These are phyloP conservation scores for Houttuynia cordata DNA, from an alignment of 164 flowering plant species.

Conservation along the genomic window DNA sequence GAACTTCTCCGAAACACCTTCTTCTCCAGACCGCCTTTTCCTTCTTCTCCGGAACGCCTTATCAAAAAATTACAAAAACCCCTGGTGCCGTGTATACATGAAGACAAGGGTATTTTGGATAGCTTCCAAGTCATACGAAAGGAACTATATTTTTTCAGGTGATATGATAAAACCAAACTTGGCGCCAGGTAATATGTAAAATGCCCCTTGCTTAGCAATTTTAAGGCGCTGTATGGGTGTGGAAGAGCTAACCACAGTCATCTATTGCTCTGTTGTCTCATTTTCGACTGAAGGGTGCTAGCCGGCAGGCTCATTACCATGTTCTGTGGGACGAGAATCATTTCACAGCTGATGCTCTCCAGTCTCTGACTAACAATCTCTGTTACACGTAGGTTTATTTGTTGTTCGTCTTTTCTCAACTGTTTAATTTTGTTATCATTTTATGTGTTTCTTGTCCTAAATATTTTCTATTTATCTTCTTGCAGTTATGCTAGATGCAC, in stretches of 20 bases:
- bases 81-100: no score
- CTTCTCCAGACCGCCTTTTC: no score
- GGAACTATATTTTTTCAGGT: no score
- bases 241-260: not conserved
- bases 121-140: no score
- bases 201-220: no score
- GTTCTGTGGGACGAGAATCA: conserved; percentile 49
- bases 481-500: conserved; percentile 81
- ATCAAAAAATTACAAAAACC: no score
- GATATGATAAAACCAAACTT: no score
- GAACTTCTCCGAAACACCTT: no score
- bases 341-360: conserved; percentile 42
- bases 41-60: no score
- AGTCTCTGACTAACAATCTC: conserved; percentile 33
- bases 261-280: no score
- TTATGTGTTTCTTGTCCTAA: not conserved
- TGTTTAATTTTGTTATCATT: not conserved
- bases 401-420: not conserved
- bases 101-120: no score
- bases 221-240: not conserved
- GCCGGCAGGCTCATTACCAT: conserved; percentile 54
- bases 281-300: conserved; percentile 35
- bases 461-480: not conserved
- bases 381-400: conserved; percentile 42
- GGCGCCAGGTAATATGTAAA: no score